Evolutionary conservation across 148 eudicot species (phyloP), one percentile per base, ranked within the genome.

Genomic region (Dysphania ambrosioides): DNA sequence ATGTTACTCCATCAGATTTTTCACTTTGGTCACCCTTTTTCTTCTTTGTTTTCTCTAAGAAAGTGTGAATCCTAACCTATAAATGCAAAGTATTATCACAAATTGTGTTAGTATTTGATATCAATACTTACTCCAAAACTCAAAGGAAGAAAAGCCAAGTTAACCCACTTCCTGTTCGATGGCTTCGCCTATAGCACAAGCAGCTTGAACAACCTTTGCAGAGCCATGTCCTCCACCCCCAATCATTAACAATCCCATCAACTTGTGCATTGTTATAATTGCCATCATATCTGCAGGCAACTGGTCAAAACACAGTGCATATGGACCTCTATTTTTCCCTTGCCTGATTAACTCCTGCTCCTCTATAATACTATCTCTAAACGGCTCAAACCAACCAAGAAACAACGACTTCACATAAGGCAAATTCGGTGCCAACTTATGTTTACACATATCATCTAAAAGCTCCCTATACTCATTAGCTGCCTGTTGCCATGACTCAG

Each of bases 311-410:
- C 88, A 92, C 16, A 86, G 90, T 0, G 86, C 89, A 83, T 85
- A 95, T 5, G 83, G 78, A 24, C 85, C 85, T 73, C 76, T 92
- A 59, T 63, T 51, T 77, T 89, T 90, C 85, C 91, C 88, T 56
- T 77, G 69, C 82, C 85, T 81, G 66, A 85, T 82, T 27, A 84
- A 41, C 65, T 88, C 91, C 77, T 95, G 98, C 67, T 87, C 98
- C 72, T 82, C 83, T 38, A 72, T 87, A 71, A 95, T 95, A 76
- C 85, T 89, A 82, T 84, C 78, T 44, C 86, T 66, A 70, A 92
- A 71, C 40, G 98, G 97, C 85, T 95, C 97, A 85, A 88, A 95
- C 98, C 98, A 95, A 47, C 92, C 97, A 61, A 95, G 83, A 80
- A 95, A 92, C 86, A 95, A 82, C 7, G 92, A 90, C 77, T 92